phyloP scores from a whole-genome alignment of 768 basidiomycete genomes.

The Ramaria sp. region DNA sequence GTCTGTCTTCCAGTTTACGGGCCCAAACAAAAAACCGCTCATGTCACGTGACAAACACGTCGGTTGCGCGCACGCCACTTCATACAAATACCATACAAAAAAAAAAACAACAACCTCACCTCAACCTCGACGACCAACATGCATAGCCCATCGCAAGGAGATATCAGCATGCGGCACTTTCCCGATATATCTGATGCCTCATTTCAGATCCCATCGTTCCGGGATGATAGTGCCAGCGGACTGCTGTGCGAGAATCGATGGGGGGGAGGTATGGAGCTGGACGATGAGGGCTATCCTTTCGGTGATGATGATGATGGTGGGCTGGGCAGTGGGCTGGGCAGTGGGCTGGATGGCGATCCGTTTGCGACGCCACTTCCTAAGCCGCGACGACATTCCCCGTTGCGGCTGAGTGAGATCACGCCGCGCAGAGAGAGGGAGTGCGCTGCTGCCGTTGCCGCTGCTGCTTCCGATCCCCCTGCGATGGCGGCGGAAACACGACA shows the following conservation, averaged over 20 bases:
- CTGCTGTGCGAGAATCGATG: not conserved
- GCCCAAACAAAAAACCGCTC: not conserved
- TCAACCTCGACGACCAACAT: not conserved
- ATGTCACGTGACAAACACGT: constrained; percentile 8
- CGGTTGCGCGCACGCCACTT: not conserved
- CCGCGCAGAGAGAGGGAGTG: constrained; percentile 15
- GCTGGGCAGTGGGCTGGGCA: too few relatives aligned
- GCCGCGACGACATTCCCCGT: constrained; percentile 21
- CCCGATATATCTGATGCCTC: constrained; percentile 16
- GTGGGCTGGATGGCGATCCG: constrained; percentile 27
- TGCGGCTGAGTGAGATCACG: constrained; percentile 31
- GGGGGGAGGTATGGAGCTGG: constrained; percentile 14
- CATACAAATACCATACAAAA: too few relatives aligned
- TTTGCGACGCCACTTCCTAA: constrained; percentile 23
- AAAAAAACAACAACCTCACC: not conserved
- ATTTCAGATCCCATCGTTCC: constrained; percentile 35
- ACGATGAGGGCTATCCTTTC: constrained; percentile 26
- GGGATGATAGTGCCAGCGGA: constrained; percentile 20
- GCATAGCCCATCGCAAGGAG: not conserved
- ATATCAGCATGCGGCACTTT: constrained; percentile 24
- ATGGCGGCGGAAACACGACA: too few relatives aligned
- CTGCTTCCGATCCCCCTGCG: too few relatives aligned
- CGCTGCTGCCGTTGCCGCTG: constrained; percentile 16
- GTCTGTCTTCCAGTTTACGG: not conserved
- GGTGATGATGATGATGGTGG: constrained; percentile 45